phyloP scores from a whole-genome alignment of 2,329 filamentous ascomycete species.

The Penicillium sp. region DNA sequence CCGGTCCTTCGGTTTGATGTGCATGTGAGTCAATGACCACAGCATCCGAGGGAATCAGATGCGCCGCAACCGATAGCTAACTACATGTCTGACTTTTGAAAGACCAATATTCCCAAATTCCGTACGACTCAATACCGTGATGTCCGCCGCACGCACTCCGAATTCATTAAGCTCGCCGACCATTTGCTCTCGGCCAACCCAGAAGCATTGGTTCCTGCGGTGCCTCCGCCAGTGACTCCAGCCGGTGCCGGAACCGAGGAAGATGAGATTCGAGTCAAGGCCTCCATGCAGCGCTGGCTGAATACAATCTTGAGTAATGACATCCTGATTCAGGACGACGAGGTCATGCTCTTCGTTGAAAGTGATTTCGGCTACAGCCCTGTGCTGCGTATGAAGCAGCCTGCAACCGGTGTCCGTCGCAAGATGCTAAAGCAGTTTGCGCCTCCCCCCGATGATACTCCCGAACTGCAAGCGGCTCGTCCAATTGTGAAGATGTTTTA shows the following conservation, averaged over 20 bases:
- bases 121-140: slow-evolving; percentile 97
- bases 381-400: slow-evolving; percentile 90
- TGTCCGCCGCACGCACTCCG: slow-evolving; percentile 87
- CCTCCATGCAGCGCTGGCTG: slow-evolving; percentile 86
- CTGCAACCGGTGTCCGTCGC: slow-evolving; percentile 86
- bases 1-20: slow-evolving; percentile 93
- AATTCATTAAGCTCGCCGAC: slow-evolving; percentile 93
- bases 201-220: slow-evolving; percentile 86
- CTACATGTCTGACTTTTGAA: background rate
- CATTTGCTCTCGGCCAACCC: slow-evolving; percentile 97
- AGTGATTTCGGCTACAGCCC: slow-evolving; percentile 98
- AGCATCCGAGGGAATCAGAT: background rate
- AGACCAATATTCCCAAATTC: slow-evolving; percentile 99
- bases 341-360: slow-evolving; percentile 98
- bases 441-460: slow-evolving; percentile 92
- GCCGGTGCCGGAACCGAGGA: slow-evolving; percentile 95
- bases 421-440: slow-evolving; percentile 98
- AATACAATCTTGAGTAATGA: slow-evolving; percentile 91
- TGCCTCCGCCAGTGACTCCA: slow-evolving; percentile 88
- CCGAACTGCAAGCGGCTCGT: slow-evolving; percentile 82
- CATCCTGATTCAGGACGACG: slow-evolving; percentile 87
- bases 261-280: slow-evolving; percentile 84
- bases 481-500: slow-evolving; percentile 95
- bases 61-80: slow-evolving; percentile 5
- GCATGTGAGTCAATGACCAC: slow-evolving; percentile 59